Percentiles rank a stretch among this genome's conserved stretches.
Evolutionary conservation across 78 protist species (phyloP).

Genomic region (Acrasis kona): DNA sequence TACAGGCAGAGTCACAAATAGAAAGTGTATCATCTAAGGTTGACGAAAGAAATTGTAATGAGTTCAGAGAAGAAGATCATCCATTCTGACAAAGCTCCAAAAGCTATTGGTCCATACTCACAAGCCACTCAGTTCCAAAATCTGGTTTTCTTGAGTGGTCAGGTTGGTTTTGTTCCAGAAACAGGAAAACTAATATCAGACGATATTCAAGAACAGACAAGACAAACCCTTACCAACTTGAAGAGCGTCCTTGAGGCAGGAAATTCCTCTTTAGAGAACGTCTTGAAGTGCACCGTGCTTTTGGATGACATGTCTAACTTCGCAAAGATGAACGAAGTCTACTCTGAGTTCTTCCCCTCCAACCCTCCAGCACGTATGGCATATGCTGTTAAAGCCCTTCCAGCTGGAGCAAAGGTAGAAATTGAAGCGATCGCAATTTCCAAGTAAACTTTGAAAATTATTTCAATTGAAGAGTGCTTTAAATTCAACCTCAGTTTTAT

Average conservation of each 20-base stretch:
- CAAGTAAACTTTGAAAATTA: too few relatives aligned
- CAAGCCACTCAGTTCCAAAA: constrained; percentile 16
- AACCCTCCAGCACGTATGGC: constrained; percentile 31
- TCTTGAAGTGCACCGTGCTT: constrained; percentile 22
- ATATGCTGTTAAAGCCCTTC: constrained; percentile 17
- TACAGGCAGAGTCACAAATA: too few relatives aligned
- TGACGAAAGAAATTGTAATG: too few relatives aligned
- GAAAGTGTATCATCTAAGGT: too few relatives aligned
- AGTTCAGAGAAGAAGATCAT: too few relatives aligned
- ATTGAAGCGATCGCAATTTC: constrained; percentile 33
- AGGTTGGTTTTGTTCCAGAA: constrained; percentile 16
- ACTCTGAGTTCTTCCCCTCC: constrained; percentile 29
- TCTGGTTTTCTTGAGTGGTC: constrained; percentile 29
- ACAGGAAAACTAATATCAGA: constrained; percentile 13
- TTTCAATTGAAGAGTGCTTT: too few relatives aligned
- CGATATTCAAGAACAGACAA: constrained; percentile 13
- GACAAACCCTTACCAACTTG: constrained; percentile 24
- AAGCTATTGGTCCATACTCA: constrained; percentile 30
- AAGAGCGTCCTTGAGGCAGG: constrained; percentile 28
- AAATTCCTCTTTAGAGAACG: constrained; percentile 15
- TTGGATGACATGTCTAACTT: constrained; percentile 45
- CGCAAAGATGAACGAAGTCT: constrained; percentile 38
- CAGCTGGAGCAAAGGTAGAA: constrained; percentile 25
- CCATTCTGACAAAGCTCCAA: constrained; percentile 28
- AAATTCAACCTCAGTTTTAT: too few relatives aligned